These are phyloP conservation scores for Albugo candida DNA, from an alignment of 352 stramenopile genomes.

Conservation along the genomic window DNA sequence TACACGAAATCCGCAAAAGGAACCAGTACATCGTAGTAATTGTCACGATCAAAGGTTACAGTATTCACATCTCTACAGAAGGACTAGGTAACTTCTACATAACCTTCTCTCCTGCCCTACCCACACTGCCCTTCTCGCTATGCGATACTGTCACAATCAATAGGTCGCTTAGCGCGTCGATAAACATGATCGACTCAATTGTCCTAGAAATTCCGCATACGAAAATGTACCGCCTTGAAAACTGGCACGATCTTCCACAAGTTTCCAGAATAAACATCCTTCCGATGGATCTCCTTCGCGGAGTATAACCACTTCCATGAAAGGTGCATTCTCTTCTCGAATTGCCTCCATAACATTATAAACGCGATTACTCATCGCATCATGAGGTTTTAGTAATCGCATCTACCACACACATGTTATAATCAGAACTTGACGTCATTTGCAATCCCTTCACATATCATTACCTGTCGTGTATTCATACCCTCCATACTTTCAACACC, in stretches of 20 bases:
- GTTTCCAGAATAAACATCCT: constrained; percentile 90
- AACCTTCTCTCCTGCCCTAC: too few relatives aligned
- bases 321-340: constrained; percentile 68
- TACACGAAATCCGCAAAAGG: too few relatives aligned
- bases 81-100: too few relatives aligned
- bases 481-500: constrained; percentile 86
- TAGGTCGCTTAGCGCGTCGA: too few relatives aligned
- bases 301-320: constrained; percentile 81
- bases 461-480: constrained; percentile 78
- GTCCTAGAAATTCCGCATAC: constrained; percentile 94
- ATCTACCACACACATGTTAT: constrained; percentile 18
- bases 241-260: constrained; percentile 95
- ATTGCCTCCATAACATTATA: constrained; percentile 78
- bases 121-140: too few relatives aligned
- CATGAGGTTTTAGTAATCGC: constrained; percentile 60
- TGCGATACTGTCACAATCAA: too few relatives aligned
- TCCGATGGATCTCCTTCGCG: constrained; percentile 88
- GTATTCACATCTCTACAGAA: too few relatives aligned
- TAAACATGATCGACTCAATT: constrained; percentile 68
- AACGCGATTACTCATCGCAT: constrained; percentile 72
- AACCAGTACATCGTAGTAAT: too few relatives aligned
- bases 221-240: constrained; percentile 94
- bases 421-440: constrained; percentile 1
- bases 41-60: too few relatives aligned
- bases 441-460: not conserved